Evolutionary conservation across 148 eudicot genomes (phyloP), one percentile per base, ranked within the genome.

Genomic region (Fagopyrum homotropicum): DNA sequence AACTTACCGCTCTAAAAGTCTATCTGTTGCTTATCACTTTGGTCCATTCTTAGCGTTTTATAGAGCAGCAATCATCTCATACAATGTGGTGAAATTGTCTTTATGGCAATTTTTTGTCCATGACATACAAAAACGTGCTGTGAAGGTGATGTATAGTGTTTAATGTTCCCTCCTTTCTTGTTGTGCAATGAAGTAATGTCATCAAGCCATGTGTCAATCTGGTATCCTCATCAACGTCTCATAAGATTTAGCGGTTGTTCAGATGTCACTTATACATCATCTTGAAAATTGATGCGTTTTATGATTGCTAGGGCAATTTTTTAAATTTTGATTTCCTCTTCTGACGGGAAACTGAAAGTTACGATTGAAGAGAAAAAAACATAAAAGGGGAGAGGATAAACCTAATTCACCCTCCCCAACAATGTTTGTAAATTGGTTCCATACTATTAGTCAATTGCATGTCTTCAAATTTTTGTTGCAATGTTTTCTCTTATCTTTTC

Each of bases 11-110:
- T 85, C 96, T 61, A 89, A 82, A 84, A 89, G 91, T 75, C 76
- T 90, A 70, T 87, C 97, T 50, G 76, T 70, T 57, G 90, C 88
- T 57, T 88, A 88, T 76, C 88, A 84, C 22, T 92, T 94, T 80
- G 97, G 98, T 51, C 98, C 98, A 76, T 94, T 90, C 80, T 80
- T 92, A 84, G 98, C 98, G 51, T 86, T 94, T 79, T 94, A 90
- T 77, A 84, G 98, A 82, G 98, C 96, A 64, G 96, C 97, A 57
- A 85, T 89, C 68, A 90, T 94, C 77, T 94, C 98, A 73, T 92
- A 81, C 79, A 84, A 92, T 75, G 96, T 90, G 48, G 80, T 90
- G 75, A 92, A 94, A 91, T 82, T 94, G 72, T 84, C 93, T 26
- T 30, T 89, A 40, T 90, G 96, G 91, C 93, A 85, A n/a, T 72